A percentile compares a stretch with the other conserved stretches of the same genome.
Evolutionary conservation across 2,329 filamentous ascomycete genomes (phyloP).

Genomic region (Aspergillus quadricinctus): DNA sequence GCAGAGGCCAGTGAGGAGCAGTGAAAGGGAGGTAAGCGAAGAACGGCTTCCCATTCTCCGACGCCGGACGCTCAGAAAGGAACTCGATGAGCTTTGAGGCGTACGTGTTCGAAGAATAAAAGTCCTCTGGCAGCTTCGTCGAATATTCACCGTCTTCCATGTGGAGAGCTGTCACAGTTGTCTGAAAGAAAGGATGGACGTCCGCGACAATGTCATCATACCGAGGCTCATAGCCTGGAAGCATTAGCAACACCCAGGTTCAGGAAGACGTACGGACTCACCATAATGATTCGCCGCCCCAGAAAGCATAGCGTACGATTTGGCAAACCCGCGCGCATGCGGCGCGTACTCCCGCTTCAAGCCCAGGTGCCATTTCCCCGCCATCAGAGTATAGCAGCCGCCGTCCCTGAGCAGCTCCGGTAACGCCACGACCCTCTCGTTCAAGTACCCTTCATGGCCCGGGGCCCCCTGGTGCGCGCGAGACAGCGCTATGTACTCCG

Average conservation of each 20-base stretch:
- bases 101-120: slow-evolving; percentile 31
- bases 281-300: slow-evolving; percentile 35
- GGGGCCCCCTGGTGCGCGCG: slow-evolving; percentile 21
- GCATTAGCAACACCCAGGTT: slow-evolving; percentile 9
- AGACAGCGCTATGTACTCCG: slow-evolving; percentile 19
- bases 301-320: slow-evolving; percentile 25
- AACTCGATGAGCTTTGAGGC: slow-evolving; percentile 25
- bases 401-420: slow-evolving; percentile 32
- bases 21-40: slow-evolving; percentile 49
- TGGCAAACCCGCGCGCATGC: slow-evolving; percentile 26
- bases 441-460: slow-evolving; percentile 36
- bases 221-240: slow-evolving; percentile 2
- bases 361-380: slow-evolving; percentile 33
- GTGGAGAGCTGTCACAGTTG: slow-evolving; percentile 1
- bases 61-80: slow-evolving; percentile 28
- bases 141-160: slow-evolving; percentile 14
- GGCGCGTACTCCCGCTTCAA: slow-evolving; percentile 24
- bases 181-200: slow-evolving; percentile 7
- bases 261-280: slow-evolving; percentile 1
- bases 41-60: slow-evolving; percentile 41
- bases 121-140: slow-evolving; percentile 15
- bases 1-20: slow-evolving; percentile 52
- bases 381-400: slow-evolving; percentile 34
- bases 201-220: background rate
- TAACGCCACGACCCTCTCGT: slow-evolving; percentile 29